Base-by-base conservation (phyloP, 805 yeast genomes). In the Candida nitratophila region DNA sequence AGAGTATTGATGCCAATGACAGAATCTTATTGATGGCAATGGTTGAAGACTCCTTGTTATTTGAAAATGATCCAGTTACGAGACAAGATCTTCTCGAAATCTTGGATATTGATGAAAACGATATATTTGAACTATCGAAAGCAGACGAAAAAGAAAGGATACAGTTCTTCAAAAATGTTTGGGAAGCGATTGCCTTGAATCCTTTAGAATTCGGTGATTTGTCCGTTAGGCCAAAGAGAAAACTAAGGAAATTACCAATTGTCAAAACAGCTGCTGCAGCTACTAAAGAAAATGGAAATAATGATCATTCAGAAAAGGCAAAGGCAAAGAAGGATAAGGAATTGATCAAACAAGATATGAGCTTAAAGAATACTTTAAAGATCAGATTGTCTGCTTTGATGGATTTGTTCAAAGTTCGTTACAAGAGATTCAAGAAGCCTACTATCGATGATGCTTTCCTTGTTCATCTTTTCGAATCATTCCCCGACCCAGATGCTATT, bases 341-440 rank as follows among this genome's bases (percentile, higher is more conserved):
- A 41, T 27, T 46, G 12, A 56, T 57, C 10, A 50, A 48, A 40
- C 72, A 73, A 45, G 97, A 93, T 60, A 83, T 87, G 71, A 80
- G 84, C 54, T 67, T 91, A 47, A 89, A 89, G 60, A 91, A 91
- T 60, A 72, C 86, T 15, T 66, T 93, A 45, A 93, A 91, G 62
- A 79, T 93, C 46, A 89, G 86, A 61, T 70, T 93, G 27, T 82
- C 95, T 6, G 90, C 86, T 1, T 66, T 93, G 35, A 86, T 93
- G 93, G 98, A 93, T 50, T 65, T 86, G 20, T 85, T 91, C 69
- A 89, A 90, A 59, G 79, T 70, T 46, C 73, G 97, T 40, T 93
- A 91, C 60, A 88, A 88, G 56, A 70, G 96, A 44, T 93, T 93
- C 69, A 83, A 82, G 55, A 93, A 90, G 56, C 98, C 99, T 0